A percentile compares a stretch with the other conserved stretches of the same genome.
Evolutionary conservation across 2,329 filamentous ascomycete genomes (phyloP).

Genomic region (Fulvia fulva): DNA sequence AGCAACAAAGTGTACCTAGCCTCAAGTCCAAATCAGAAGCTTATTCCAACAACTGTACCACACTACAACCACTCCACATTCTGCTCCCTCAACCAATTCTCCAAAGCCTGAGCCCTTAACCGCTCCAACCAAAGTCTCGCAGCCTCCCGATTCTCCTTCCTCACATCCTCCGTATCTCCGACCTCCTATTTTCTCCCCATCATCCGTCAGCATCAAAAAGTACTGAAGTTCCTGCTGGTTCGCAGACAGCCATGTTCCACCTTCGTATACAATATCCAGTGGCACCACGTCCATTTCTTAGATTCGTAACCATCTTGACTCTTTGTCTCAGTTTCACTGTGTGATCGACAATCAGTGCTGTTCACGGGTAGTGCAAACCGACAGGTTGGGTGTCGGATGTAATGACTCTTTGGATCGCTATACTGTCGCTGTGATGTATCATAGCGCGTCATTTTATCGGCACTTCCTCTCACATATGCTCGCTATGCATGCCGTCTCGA

Average conservation of each 20-base stretch:
- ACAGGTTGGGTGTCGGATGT: background rate
- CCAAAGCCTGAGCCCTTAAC: background rate
- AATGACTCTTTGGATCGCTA: background rate
- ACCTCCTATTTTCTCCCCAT: background rate
- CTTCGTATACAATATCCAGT: too few species aligned
- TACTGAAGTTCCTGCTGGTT: too few species aligned
- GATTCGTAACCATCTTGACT: too few species aligned
- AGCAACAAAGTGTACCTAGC: background rate
- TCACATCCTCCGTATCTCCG: background rate
- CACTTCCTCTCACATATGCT: too few species aligned
- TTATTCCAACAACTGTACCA: background rate
- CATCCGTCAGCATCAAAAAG: background rate
- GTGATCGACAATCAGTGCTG: too few species aligned
- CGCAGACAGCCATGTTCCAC: too few species aligned
- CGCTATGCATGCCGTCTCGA: too few species aligned
- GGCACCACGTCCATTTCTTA: too few species aligned
- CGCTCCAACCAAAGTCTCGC: too few species aligned
- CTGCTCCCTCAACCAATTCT: background rate
- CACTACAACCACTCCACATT: background rate
- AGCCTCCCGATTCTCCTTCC: background rate
- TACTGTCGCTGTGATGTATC: background rate
- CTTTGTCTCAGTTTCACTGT: too few species aligned
- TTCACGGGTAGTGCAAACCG: background rate
- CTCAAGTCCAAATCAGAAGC: background rate
- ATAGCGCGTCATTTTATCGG: background rate